Evolutionary conservation across 2,329 filamentous ascomycete genomes (phyloP).

Genomic region (Ramularia endophylla): DNA sequence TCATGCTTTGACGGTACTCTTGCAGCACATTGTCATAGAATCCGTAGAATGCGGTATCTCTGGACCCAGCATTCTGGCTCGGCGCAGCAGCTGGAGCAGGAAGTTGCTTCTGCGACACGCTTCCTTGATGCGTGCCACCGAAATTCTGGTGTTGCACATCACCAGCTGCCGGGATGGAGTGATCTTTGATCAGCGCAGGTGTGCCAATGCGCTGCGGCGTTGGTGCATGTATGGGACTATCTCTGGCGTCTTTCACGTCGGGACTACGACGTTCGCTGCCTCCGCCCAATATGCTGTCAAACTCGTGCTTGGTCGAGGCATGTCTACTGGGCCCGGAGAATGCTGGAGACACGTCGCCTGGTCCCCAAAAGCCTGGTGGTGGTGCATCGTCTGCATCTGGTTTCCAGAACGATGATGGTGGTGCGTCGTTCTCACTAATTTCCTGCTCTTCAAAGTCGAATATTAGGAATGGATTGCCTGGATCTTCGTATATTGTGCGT

Average conservation of each 20-base stretch:
- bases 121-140: constrained; percentile 10
- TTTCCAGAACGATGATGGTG: background rate
- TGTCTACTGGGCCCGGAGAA: no score
- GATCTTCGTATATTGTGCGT: constrained; percentile 22
- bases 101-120: constrained; percentile 4
- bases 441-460: no score
- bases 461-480: constrained; percentile 26
- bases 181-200: constrained; percentile 6
- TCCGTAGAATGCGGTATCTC: constrained; percentile 21
- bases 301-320: no score
- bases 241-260: background rate
- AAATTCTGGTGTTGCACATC: constrained; percentile 8
- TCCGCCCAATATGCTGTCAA: no score
- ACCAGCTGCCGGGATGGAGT: background rate
- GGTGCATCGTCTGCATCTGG: background rate
- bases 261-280: no score
- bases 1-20: constrained; percentile 15
- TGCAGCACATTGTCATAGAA: constrained; percentile 21
- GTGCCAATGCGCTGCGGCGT: constrained; percentile 3
- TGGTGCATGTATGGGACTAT: constrained; percentile 5
- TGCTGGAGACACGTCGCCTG: no score
- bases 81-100: no score
- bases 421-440: background rate
- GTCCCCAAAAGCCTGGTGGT: background rate
- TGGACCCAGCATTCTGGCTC: constrained; percentile 4